Evolutionary conservation across 352 stramenopile genomes (phyloP), one percentile per base, ranked within the genome.

Genomic region (Phytophthora citrophthora): DNA sequence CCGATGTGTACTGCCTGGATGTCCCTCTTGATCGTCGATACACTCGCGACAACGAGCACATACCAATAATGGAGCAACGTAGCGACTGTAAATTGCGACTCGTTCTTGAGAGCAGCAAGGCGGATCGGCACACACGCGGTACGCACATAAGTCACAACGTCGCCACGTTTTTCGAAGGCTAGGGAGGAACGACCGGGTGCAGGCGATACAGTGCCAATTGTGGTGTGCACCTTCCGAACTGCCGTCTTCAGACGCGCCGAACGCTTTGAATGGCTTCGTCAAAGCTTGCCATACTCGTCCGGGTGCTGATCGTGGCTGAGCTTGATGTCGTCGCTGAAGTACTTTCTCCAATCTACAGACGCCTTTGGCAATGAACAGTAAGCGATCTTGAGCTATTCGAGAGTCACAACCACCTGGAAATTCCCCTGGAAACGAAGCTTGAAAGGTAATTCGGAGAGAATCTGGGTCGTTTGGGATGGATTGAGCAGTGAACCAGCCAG

Each of bases 41-140:
- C 59, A 77, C 41, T 77, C 69, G 4, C 58, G 54, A 53, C 69
- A 77, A 18, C 69, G 69, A 7, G 60, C 58, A 56, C 69, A 77
- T 0, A 77, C 59, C 3, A 64, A 43, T 38, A 77, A 31, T n/a
- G 64, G 69, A 3, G 69, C 69, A 13, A 77, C 52, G 52, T 77
- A 77, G 39, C 68, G 68, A 23, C 72, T 77, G 58, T 77, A 77
- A 39, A 77, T 73, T 29, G 68, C 54, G 4, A 77, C 68, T 34
- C 40, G 68, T 20, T 73, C 68, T 10, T 67, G 68, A 18, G 68
- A 61, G 39, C 68, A 77, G 23, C 68, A 73, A 11, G 32, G 47
- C n/a, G 58, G 49, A 27, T 70, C 58, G 32, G 57, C 50, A 29
- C 68, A 77, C 34, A 77, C 68, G 40, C 64, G 53, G 50, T 77